Evolutionary conservation across 305 asterid genomes (phyloP).

Genomic region (Lippia alba): DNA sequence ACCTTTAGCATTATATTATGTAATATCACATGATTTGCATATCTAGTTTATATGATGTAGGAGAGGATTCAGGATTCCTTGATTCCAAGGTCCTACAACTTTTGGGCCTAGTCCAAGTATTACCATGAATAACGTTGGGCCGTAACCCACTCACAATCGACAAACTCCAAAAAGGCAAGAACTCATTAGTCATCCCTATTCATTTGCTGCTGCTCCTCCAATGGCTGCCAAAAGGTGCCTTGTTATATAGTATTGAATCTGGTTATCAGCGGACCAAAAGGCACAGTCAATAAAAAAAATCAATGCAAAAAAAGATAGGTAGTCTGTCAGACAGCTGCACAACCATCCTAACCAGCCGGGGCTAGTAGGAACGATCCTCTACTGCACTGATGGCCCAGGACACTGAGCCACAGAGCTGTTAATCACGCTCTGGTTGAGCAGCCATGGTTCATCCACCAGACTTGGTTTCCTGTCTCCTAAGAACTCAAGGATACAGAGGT

Average conservation of each 20-base stretch:
- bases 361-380: conserved; percentile 30
- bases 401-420: not conserved
- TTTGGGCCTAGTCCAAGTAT: no score
- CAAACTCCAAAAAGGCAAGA: not conserved
- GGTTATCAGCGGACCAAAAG: not conserved
- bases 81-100: no score
- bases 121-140: not conserved
- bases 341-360: conserved; percentile 10
- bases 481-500: conserved; percentile 12
- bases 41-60: no score
- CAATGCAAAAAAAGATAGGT: not conserved
- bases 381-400: not conserved
- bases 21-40: no score
- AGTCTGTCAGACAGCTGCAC: conserved; percentile 33
- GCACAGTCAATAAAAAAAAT: not conserved
- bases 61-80: no score
- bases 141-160: not conserved
- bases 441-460: conserved; percentile 26
- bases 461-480: conserved; percentile 2
- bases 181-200: not conserved
- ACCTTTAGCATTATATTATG: no score
- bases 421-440: conserved; percentile 27
- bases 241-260: not conserved
- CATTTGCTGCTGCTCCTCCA: not conserved
- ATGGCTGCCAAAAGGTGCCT: not conserved